Evolutionary conservation across 108 stramenopile genomes (phyloP).

Genomic region (Licmophora abbreviata): DNA sequence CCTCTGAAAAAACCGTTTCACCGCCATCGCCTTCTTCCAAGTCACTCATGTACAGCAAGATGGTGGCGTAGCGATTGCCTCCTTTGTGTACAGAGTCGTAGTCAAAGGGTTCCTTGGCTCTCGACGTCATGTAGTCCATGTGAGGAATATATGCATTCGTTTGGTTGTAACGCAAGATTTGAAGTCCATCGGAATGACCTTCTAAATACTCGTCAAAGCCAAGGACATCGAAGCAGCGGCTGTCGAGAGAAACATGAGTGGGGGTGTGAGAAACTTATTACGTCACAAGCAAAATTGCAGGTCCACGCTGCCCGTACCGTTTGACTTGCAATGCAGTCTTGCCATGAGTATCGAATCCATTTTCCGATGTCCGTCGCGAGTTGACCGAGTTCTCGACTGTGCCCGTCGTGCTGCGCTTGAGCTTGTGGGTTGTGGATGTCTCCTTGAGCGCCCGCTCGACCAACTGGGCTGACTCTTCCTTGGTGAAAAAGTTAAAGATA

Average conservation of each 20-base stretch:
- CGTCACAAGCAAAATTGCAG: too few relatives aligned
- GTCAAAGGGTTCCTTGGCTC: constrained; percentile 44
- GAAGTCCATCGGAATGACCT: background rate
- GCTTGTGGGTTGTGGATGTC: constrained; percentile 51
- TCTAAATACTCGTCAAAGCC: constrained; percentile 60
- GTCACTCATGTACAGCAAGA: constrained; percentile 92
- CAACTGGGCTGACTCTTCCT: constrained; percentile 49
- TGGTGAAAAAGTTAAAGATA: constrained; percentile 71
- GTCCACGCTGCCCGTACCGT: too few relatives aligned
- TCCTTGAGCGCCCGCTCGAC: constrained; percentile 58
- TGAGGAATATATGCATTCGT: constrained; percentile 87
- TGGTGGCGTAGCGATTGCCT: constrained; percentile 91
- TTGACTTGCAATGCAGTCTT: constrained; percentile 47
- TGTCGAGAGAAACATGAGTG: too few relatives aligned
- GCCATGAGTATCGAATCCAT: constrained; percentile 83
- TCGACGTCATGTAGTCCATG: constrained; percentile 70
- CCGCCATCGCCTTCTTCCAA: constrained; percentile 80
- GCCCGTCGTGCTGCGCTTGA: constrained; percentile 73
- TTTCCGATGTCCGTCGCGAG: constrained; percentile 60
- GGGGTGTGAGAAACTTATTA: too few relatives aligned
- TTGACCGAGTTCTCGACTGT: constrained; percentile 47
- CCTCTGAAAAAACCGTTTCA: constrained; percentile 87
- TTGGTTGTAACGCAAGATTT: constrained; percentile 82
- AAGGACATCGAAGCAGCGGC: constrained; percentile 56
- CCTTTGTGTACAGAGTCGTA: constrained; percentile 67